Percentiles rank a stretch among this genome's conserved stretches.
Conservation (phyloP, 2,329 filamentous ascomycete genomes). For the Lecanicillium sp. region DNA sequence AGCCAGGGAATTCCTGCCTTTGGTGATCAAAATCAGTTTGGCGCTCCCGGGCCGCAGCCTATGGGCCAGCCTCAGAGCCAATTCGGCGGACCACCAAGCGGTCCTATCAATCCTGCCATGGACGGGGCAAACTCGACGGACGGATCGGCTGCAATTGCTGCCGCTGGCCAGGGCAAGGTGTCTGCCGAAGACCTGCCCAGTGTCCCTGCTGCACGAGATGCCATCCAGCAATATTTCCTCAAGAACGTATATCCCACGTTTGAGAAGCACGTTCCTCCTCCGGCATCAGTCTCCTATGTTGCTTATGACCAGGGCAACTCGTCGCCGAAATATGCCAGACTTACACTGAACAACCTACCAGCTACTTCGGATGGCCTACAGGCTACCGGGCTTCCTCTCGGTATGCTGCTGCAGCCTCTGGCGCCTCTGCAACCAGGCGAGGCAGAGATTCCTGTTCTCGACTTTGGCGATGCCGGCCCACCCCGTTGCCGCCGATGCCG, state of each 20-base stretch:
- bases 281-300: constrained; percentile 79
- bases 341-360: constrained; percentile 92
- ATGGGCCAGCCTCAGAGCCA: constrained; percentile 1
- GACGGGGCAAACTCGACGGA: constrained; percentile 17
- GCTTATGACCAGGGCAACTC: constrained; percentile 96
- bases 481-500: constrained; percentile 88
- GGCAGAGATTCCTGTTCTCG: constrained; percentile 78
- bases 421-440: constrained; percentile 79
- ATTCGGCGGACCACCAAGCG: constrained; percentile 10
- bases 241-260: constrained; percentile 90
- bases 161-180: constrained; percentile 44
- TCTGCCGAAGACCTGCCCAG: constrained; percentile 91
- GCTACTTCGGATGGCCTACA: constrained; percentile 69
- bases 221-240: constrained; percentile 74
- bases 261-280: constrained; percentile 85
- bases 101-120: constrained; percentile 15
- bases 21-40: constrained; percentile 29
- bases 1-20: constrained; percentile 19
- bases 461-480: constrained; percentile 87
- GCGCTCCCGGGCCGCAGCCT: constrained; percentile 2
- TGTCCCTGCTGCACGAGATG: constrained; percentile 76
- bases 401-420: constrained; percentile 80
- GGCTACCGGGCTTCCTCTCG: constrained; percentile 76
- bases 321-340: constrained; percentile 84
- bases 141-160: constrained; percentile 23